phyloP scores from a whole-genome alignment of 2,329 filamentous ascomycete genomes.

The Ophiosphaerella korrae region DNA sequence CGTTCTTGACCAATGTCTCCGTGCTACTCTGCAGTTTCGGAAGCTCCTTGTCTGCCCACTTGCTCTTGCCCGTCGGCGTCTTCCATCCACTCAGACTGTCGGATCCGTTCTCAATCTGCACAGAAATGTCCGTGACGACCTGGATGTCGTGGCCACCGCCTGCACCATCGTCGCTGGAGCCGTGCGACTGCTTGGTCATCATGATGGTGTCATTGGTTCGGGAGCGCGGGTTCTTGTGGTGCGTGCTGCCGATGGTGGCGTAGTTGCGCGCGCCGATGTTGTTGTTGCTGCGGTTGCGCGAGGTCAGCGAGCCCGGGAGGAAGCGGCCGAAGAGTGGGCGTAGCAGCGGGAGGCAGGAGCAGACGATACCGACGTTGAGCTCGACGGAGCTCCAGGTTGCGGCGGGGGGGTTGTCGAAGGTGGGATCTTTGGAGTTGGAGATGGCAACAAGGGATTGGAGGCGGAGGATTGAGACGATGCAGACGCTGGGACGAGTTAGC shows the following conservation, averaged over 20 bases:
- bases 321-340: constrained; percentile 32
- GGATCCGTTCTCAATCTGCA: constrained; percentile 20
- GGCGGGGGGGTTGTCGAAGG: constrained; percentile 40
- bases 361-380: constrained; percentile 40
- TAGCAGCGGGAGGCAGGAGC: constrained; percentile 39
- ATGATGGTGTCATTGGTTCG: constrained; percentile 8
- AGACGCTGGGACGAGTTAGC: constrained; percentile 28
- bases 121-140: constrained; percentile 29
- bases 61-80: constrained; percentile 1
- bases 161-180: constrained; percentile 10
- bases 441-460: constrained; percentile 40
- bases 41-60: constrained; percentile 2
- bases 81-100: constrained; percentile 11
- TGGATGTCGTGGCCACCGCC: constrained; percentile 26
- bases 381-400: constrained; percentile 40
- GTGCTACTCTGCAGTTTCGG: constrained; percentile 11
- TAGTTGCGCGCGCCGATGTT: constrained; percentile 10
- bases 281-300: constrained; percentile 14
- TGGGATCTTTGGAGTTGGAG: constrained; percentile 35
- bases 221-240: constrained; percentile 4
- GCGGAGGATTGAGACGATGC: constrained; percentile 42
- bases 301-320: constrained; percentile 30
- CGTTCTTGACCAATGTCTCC: constrained; percentile 17
- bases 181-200: constrained; percentile 7
- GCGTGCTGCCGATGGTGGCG: constrained; percentile 18